Evolutionary conservation across 2,329 filamentous ascomycete genomes (phyloP), one percentile per base, ranked within the genome.

Genomic region (Blastomyces emzantsi): DNA sequence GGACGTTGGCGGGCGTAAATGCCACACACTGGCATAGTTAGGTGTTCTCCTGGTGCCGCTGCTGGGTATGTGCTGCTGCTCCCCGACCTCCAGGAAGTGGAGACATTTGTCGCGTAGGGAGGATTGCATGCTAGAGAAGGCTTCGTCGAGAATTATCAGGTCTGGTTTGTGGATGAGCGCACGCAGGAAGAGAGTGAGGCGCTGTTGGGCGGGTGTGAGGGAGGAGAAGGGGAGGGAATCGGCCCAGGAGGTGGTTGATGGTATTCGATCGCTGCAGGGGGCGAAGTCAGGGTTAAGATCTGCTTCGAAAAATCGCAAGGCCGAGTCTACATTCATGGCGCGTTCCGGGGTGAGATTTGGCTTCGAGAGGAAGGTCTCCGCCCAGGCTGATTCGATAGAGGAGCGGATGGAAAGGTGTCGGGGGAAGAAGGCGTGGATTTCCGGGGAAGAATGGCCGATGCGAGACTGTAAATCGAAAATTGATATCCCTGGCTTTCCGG

Each of bases 351-450:
- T 81, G 0, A 97, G 78, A 54, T 79, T 82, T 0, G 94, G 88
- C 66, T 82, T 85, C 1, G 86, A 82, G 19, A 89, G 81, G 68
- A 96, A 95, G 0, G 94, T 96, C 64, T 95, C 90, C 1, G 92
- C 88, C 88, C 91, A 97, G 0, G 93, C 92, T 60, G 88, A 93
- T 72, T 94, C 90, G 0, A 99, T 74, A 0, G 90, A 84, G 60
- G 88, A 82, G 1, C 90, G 84, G 11, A 96, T 78, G 0, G 87
- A 88, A 57, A 96, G 79, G 45, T 83, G 81, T 59, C 88, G 87
- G 0, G 94, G 93, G 78, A 97, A 97, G 75, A 96, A 92, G 61
- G 90, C 87, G 71, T 97, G 92, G 4, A 97, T 89, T 73, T 97
- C 94, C 0, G 94, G 94, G 66, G 90, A 95, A 0, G 92, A 94